Evolutionary conservation across 495 filamentous ascomycete genomes (phyloP), one percentile per base, ranked within the genome.

Genomic region (Aspergillus ellipticus): DNA sequence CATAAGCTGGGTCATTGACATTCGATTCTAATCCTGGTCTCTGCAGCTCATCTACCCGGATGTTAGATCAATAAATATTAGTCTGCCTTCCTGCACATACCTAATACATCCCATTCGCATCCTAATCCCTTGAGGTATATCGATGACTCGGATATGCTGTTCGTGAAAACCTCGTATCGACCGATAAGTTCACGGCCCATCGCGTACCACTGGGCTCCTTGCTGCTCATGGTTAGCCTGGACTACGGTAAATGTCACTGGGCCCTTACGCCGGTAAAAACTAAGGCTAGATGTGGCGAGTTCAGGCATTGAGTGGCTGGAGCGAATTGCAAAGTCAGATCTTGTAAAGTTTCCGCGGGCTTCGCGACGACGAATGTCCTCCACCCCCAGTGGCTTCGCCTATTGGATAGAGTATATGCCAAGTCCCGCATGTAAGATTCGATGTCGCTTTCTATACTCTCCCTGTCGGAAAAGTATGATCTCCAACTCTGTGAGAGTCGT

Each of bases 181-280:
- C 28, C 22, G 21, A 48, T 48, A 6, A 48, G 24, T 22, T 48
- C 45, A 17, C 45, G 45, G 4, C 45, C 45, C 45, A 48, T 48
- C 5, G 45, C 45, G 9, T 48, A 22, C 45, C 45, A 48, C 22
- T 48, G 45, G 15, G 45, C 45, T 29, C 45, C 45, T 48, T 48
- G 45, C 45, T 48, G 22, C 10, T 5, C 8, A 28, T 16, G 1
- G 22, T 48, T 11, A 48, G 45, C n/a, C 5, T 16, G 22, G 1
- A 7, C 24, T 8, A n/a, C 26, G 2, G 6, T 6, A 10, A 2
- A 11, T 47, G 20, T 13, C 10, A 7, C 1, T 13, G 16, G 10
- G 24, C 29, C 16, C 45, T 48, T 29, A 48, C 45, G 8, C 45
- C 45, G 7, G 22, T 48, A 13, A 48, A 48, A 11, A 29, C 22